These are phyloP conservation scores for Chrysopogon serrulatus DNA, from an alignment of 176 grass and related monocot species.

Conservation along the genomic window DNA sequence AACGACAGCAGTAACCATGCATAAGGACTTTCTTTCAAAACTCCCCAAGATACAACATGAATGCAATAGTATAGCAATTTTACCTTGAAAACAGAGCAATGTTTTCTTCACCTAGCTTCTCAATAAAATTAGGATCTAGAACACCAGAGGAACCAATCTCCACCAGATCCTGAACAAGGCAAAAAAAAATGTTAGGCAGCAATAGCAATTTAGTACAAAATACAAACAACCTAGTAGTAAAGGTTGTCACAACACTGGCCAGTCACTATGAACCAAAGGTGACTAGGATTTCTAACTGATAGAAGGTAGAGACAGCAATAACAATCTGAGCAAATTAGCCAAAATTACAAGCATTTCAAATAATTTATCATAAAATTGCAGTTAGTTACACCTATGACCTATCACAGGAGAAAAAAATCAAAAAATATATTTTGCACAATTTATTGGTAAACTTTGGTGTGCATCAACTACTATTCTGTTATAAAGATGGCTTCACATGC, in stretches of 20 bases:
- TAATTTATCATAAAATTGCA: not conserved
- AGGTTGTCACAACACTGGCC: not conserved
- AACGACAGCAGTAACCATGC: not conserved
- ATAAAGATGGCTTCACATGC: not conserved
- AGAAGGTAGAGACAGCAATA: not conserved
- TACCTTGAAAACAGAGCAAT: constrained; percentile 71
- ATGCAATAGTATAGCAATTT: not conserved
- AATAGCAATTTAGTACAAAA: constrained; percentile 21
- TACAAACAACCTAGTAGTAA: not conserved
- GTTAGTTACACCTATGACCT: not conserved
- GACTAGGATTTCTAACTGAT: not conserved
- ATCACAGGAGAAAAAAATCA: not conserved
- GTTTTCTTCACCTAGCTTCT: constrained; percentile 82
- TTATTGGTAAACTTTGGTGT: not conserved
- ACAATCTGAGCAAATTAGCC: not conserved
- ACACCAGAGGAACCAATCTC: constrained; percentile 36
- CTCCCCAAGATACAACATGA: not conserved
- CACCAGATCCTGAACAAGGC: constrained; percentile 40
- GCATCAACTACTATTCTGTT: not conserved
- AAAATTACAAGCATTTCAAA: not conserved
- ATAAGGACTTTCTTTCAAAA: not conserved
- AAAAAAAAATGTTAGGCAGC: not conserved
- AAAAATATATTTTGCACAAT: too few relatives aligned
- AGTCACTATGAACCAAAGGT: not conserved
- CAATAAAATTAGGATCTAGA: constrained; percentile 47